A percentile compares a stretch with the other conserved stretches of the same genome.
Conservation (phyloP, 805 yeast species). For the Nakazawaea siamensis region DNA sequence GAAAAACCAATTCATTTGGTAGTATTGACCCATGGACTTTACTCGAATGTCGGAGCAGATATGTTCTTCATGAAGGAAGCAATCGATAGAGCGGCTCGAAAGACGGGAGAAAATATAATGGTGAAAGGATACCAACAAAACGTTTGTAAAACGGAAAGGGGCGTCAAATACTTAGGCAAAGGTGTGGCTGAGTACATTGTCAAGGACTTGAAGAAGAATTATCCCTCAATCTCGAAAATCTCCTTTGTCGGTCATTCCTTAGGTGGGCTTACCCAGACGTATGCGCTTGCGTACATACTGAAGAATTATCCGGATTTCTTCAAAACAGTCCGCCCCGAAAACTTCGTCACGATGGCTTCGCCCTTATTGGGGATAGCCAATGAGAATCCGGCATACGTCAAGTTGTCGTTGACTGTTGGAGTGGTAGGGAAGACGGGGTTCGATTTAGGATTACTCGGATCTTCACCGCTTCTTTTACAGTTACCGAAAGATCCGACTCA, state of each 20-base stretch:
- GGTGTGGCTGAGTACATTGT: constrained; percentile 70
- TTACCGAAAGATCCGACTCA: constrained; percentile 74
- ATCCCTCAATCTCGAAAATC: constrained; percentile 46
- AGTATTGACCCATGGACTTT: constrained; percentile 84
- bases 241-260: constrained; percentile 91
- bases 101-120: constrained; percentile 56
- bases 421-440: constrained; percentile 90
- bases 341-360: constrained; percentile 77
- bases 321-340: constrained; percentile 54
- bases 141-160: constrained; percentile 82
- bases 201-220: constrained; percentile 39
- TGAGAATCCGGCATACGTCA: constrained; percentile 82
- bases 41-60: constrained; percentile 85
- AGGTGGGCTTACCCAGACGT: constrained; percentile 89
- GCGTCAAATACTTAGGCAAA: constrained; percentile 76
- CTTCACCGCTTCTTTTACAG: constrained; percentile 62
- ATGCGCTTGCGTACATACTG: constrained; percentile 77
- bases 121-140: constrained; percentile 81
- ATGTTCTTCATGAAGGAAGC: constrained; percentile 81
- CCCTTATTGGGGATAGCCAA: constrained; percentile 84
- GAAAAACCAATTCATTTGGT: constrained; percentile 71
- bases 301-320: constrained; percentile 68
- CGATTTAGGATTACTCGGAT: constrained; percentile 61
- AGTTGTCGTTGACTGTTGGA: constrained; percentile 79
- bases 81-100: constrained; percentile 41